Conservation (phyloP, 257 asterid genomes). For the Solanum pimpinellifolium region DNA sequence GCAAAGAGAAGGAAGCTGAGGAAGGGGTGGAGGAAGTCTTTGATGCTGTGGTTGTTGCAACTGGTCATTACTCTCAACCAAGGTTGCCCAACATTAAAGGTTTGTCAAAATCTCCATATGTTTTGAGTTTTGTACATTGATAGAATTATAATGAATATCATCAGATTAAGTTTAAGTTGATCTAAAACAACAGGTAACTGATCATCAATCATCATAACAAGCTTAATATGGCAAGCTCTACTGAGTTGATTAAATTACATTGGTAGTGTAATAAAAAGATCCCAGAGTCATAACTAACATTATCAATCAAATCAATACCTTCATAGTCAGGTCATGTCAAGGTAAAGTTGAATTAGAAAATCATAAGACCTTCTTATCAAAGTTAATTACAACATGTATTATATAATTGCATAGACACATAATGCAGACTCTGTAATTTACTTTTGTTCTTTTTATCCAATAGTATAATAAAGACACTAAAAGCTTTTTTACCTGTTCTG, state of each 20-base stretch:
- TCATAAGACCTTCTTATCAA: not conserved
- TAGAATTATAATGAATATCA: not conserved
- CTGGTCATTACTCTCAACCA: conserved; percentile 82
- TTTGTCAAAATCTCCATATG: not conserved
- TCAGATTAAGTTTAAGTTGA: not conserved
- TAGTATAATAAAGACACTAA: not conserved
- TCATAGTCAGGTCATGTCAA: not conserved
- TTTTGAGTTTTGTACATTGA: not conserved
- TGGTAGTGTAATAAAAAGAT: not conserved
- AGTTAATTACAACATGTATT: not conserved
- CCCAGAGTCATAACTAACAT: not conserved
- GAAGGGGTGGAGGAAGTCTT: conserved; percentile 46
- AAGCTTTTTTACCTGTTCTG: not conserved
- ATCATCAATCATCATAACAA: not conserved
- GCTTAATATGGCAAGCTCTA: not conserved
- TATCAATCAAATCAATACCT: not conserved
- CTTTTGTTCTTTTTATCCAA: not conserved
- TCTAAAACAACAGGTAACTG: not conserved
- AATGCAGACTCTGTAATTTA: not conserved
- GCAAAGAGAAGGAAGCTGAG: conserved; percentile 15
- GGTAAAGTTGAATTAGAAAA: not conserved
- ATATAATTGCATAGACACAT: not conserved
- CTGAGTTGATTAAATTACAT: not conserved
- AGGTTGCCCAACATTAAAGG: conserved; percentile 68
- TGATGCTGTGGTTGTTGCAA: conserved; percentile 83